These are phyloP conservation scores for Penicillium decumbens DNA, from an alignment of 2,329 filamentous ascomycete genomes.

Conservation along the genomic window DNA sequence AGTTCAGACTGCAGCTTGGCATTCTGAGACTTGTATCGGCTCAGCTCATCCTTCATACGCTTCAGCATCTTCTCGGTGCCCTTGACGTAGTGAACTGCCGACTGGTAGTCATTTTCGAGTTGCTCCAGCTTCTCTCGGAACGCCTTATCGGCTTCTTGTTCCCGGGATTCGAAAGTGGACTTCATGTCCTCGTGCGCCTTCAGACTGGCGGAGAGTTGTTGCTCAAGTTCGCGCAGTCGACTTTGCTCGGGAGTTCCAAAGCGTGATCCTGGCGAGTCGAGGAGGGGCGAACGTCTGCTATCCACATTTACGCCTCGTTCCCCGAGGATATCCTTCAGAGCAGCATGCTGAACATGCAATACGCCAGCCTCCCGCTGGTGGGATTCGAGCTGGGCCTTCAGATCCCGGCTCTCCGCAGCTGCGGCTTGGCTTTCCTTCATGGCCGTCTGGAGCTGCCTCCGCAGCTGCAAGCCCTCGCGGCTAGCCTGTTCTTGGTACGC, in stretches of 20 bases:
- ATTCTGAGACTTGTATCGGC: conserved; percentile 85
- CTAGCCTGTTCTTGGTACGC: conserved; percentile 97
- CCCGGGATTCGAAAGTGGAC: conserved; percentile 67
- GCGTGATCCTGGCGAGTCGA: conserved; percentile 68
- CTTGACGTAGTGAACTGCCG: conserved; percentile 95
- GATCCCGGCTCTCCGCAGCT: conserved; percentile 72
- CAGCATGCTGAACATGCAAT: conserved; percentile 83
- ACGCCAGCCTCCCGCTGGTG: conserved; percentile 94
- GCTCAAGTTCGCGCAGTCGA: conserved; percentile 78
- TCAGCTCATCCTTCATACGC: conserved; percentile 96
- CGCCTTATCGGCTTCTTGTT: conserved; percentile 78
- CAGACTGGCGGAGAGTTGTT: conserved; percentile 71
- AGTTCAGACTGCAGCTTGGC: conserved; percentile 75
- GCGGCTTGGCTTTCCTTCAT: conserved; percentile 79
- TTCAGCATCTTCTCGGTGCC: conserved; percentile 99
- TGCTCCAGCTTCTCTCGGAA: conserved; percentile 92
- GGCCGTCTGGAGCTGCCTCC: conserved; percentile 80
- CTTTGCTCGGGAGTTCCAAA: conserved; percentile 74
- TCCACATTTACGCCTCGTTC: conserved; percentile 82
- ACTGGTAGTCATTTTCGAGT: conserved; percentile 95
- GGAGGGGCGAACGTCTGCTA: conserved; percentile 61
- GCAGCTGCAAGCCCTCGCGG: conserved; percentile 81
- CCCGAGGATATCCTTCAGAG: conserved; percentile 83
- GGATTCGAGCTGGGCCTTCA: conserved; percentile 75
- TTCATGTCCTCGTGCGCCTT: conserved; percentile 84